phyloP scores from a whole-genome alignment of 164 flowering plant genomes.

The Saururus chinensis region DNA sequence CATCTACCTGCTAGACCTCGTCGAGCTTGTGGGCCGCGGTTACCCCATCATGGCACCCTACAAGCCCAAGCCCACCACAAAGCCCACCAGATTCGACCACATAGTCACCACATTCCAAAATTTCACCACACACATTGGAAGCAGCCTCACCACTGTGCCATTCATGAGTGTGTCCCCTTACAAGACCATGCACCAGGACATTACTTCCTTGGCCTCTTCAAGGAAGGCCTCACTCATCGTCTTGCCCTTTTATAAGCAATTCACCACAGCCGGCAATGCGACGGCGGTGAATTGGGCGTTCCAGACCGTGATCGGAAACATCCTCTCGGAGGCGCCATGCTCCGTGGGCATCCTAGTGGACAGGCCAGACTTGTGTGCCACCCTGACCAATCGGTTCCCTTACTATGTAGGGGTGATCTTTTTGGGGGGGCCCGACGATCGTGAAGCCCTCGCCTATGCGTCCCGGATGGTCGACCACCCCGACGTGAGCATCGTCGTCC shows the following conservation, averaged over 20 bases:
- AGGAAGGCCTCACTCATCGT: slow-evolving; percentile 35
- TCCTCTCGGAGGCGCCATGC: slow-evolving; percentile 21
- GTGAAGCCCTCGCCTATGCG: slow-evolving; percentile 26
- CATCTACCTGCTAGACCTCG: slow-evolving; percentile 15
- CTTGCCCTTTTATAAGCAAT: slow-evolving; percentile 30
- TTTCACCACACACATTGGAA: slow-evolving; percentile 18
- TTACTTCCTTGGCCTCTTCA: slow-evolving; percentile 42
- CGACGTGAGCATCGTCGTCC: neutral
- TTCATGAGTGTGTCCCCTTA: slow-evolving; percentile 34
- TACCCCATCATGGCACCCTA: slow-evolving; percentile 46
- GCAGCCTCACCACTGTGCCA: slow-evolving; percentile 17
- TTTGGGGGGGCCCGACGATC: slow-evolving; percentile 29
- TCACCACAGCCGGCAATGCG: neutral
- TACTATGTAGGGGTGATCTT: slow-evolving; percentile 20
- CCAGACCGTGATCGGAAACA: neutral
- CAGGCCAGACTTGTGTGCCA: neutral
- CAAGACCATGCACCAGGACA: slow-evolving; percentile 58
- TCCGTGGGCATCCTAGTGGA: slow-evolving; percentile 33
- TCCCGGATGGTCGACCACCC: slow-evolving; percentile 9
- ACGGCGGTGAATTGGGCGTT: neutral
- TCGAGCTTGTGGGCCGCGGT: slow-evolving; percentile 41
- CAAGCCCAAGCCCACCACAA: neutral
- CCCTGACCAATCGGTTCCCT: neutral
- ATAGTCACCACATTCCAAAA: slow-evolving; percentile 34
- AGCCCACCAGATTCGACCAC: slow-evolving; percentile 6